Evolutionary conservation across 2,329 filamentous ascomycete species (phyloP), one percentile per base, ranked within the genome.

Genomic region (Colletotrichum cuscutae): DNA sequence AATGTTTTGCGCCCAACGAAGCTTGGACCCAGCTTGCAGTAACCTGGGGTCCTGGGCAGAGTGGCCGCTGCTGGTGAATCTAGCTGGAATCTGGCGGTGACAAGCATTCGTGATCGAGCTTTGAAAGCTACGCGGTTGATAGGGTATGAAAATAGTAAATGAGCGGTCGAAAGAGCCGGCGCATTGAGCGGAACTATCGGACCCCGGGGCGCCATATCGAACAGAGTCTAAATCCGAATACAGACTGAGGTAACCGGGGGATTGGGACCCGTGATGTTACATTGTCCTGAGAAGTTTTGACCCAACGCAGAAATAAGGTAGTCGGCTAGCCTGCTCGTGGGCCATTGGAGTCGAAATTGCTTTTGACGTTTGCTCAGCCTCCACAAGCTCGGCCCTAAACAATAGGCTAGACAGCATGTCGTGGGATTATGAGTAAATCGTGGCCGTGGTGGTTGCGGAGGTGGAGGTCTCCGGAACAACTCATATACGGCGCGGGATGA

Each of bases 381-480:
- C 46, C 54, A 24, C 66, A 32, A 26, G 58, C 42, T 28, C 12
- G 28, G 22, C 15, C 15, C 24, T 57, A 28, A 26, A 46, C 22
- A 49, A 26, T 22, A 12, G 15, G 37, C 28, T 53, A 32, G 37
- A 61, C 24, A 11, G 53, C 46, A 52, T 53, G 30, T 49, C 28
- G 42, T 49, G 22, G 15, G 28, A 54, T 54, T 53, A 28, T 63
- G 46, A 53, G 56, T 3, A 59, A 60, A 26, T 42, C 13, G 37
- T 19, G 37, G 37, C 37, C 13, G 8, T 24, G 28, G n/a, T 59
- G 59, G 59, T 56, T 46, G 53, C 15, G 13, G 30, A 37, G 58
- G 66, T 72, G 70, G 66, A 61, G 49, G 49, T 42, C 37, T 19
- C 46, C 70, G 66, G 70, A 57, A 56, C 61, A 70, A 72, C 59